phyloP scores from a whole-genome alignment of 1,284 basidiomycete species.

The Cryptococcus amylolentus region DNA sequence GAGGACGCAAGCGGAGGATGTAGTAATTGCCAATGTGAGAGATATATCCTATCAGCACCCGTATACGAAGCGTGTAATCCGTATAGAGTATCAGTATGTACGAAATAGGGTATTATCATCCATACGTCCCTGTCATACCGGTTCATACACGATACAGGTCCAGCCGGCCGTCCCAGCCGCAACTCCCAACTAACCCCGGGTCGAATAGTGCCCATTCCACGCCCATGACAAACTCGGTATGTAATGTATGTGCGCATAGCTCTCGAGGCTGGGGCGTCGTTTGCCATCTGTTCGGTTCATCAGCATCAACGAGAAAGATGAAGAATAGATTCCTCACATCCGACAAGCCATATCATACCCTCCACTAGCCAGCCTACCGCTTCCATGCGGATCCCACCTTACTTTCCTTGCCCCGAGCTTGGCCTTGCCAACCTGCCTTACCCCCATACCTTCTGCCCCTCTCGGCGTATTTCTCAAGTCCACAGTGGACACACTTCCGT shows the following conservation, averaged over 20 bases:
- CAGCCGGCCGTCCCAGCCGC: constrained; percentile 83
- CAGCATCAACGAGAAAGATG: not conserved
- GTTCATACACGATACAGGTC: constrained; percentile 61
- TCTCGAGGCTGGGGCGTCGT: constrained; percentile 52
- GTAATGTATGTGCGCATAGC: constrained; percentile 60
- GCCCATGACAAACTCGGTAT: constrained; percentile 93
- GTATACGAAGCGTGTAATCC: too few relatives aligned
- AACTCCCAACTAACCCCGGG: constrained; percentile 76
- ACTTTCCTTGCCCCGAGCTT: constrained; percentile 54
- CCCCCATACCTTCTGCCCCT: constrained; percentile 15
- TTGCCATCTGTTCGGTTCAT: constrained; percentile 47
- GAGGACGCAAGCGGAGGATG: not conserved
- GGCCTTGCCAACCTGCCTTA: constrained; percentile 46
- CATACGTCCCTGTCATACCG: too few relatives aligned
- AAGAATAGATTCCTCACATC: constrained; percentile 58
- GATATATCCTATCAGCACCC: too few relatives aligned
- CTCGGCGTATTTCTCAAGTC: constrained; percentile 39
- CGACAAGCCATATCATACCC: constrained; percentile 93
- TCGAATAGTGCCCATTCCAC: constrained; percentile 80
- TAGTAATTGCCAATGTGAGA: too few relatives aligned
- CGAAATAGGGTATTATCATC: too few relatives aligned
- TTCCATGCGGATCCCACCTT: constrained; percentile 57
- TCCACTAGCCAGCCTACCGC: constrained; percentile 59
- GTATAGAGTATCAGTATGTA: too few relatives aligned
- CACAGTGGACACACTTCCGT: constrained; percentile 52